phyloP scores from a whole-genome alignment of 1,284 basidiomycete species.

The Pascua guehoae region DNA sequence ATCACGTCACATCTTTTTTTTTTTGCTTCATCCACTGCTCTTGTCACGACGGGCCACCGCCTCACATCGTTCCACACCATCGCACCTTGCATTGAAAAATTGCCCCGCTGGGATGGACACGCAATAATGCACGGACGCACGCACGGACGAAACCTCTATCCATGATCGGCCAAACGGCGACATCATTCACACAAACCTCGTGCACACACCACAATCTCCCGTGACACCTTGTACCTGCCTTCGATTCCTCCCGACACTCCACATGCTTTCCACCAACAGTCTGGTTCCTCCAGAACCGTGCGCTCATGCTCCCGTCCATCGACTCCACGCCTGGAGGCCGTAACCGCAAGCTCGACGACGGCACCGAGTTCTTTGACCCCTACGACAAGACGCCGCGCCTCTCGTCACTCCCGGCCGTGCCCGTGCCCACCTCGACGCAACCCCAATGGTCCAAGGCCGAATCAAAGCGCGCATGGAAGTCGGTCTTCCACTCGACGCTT shows the following conservation, averaged over 20 bases:
- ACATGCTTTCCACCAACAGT: conserved; percentile 54
- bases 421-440: conserved; percentile 50
- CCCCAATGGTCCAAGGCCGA: conserved; percentile 51
- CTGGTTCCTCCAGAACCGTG: conserved; percentile 72
- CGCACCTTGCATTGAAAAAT: too few species aligned
- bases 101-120: too few species aligned
- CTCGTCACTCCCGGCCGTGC: conserved; percentile 51
- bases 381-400: conserved; percentile 50
- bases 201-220: too few species aligned
- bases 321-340: conserved; percentile 28
- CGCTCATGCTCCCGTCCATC: conserved; percentile 50
- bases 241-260: too few species aligned
- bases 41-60: not conserved
- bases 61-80: too few species aligned
- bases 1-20: not conserved
- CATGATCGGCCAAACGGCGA: too few species aligned
- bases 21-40: not conserved
- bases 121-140: too few species aligned
- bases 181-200: too few species aligned
- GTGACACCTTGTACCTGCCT: too few species aligned
- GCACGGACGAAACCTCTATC: too few species aligned
- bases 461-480: conserved; percentile 45
- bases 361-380: conserved; percentile 48
- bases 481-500: conserved; percentile 37
- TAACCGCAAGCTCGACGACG: conserved; percentile 50